Evolutionary conservation across 192 early-diverging fungal species (phyloP), one percentile per base, ranked within the genome.

Genomic region (Tieghemiomyces parasiticus): DNA sequence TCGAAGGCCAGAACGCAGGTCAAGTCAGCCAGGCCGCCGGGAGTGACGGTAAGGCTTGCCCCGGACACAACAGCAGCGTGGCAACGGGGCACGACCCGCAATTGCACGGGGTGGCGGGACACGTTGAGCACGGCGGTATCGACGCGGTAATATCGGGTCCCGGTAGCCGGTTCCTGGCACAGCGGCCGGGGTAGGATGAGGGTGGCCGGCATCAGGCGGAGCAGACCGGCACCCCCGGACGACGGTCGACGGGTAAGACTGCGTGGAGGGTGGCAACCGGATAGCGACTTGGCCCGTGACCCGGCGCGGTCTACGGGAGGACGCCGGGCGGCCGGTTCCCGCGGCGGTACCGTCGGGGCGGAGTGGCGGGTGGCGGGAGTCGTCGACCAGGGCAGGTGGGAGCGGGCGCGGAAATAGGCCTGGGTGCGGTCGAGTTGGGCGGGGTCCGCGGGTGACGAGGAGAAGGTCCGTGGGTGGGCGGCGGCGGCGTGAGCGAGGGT

Each of bases 21-120:
- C 0, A 33, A 19, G 16, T 44, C 24, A 24, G 42, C 28, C 26
- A 51, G 34, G n/a, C 22, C 35, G 20, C 60, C 63, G 24, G 63
- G 46, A 22, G 59, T n/a, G 47, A 59, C 8, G 65, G 55, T 31
- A 10, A 6, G 8, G 22, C 20, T 25, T 0, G 55, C 35, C 31
- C n/a, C 55, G 33, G 55, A 58, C 19, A 58, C 35, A 31, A 58
- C 26, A 16, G 55, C 35, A 16, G 55, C 55, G 32, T 58, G n/a
- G n/a, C 34, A 58, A 10, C 22, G 13, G 32, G 55, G 55, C 6
- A 58, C 26, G 19, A 58, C 33, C n/a, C 35, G 55, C 4, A 58
- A 26, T 22, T 35, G 55, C 19, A 38, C 32, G 34, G 55, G 35
- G 24, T 58, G 35, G 2, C 55, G 55, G 19, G 55, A 58, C 9